phyloP scores from a whole-genome alignment of 1,139 yeast genomes.

The Starmera stellimalicola region DNA sequence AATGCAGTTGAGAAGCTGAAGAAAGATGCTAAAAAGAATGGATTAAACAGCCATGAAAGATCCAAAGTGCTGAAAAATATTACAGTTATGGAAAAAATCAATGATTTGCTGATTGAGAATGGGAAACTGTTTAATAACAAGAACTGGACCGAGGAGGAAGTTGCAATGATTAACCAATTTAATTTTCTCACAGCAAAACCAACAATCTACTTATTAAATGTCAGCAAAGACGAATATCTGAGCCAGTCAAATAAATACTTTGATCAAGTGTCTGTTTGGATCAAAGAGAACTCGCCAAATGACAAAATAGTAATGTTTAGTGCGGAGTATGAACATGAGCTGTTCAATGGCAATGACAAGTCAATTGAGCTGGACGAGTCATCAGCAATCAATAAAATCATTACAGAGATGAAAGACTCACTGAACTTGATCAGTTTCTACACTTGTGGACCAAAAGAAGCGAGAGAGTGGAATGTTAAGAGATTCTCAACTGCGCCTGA shows the following conservation, averaged over 20 bases:
- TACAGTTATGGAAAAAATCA: constrained; percentile 35
- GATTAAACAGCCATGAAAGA: constrained; percentile 24
- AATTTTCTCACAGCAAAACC: constrained; percentile 68
- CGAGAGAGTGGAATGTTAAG: constrained; percentile 87
- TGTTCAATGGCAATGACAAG: constrained; percentile 20
- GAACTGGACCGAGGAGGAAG: constrained; percentile 48
- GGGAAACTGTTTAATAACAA: constrained; percentile 32
- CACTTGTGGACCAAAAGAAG: constrained; percentile 87
- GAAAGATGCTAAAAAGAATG: constrained; percentile 33
- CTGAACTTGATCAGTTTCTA: constrained; percentile 74
- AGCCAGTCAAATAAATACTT: constrained; percentile 36
- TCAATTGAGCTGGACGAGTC: constrained; percentile 6
- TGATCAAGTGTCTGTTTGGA: constrained; percentile 40
- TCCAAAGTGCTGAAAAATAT: constrained; percentile 32
- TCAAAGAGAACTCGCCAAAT: constrained; percentile 39
- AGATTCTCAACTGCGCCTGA: constrained; percentile 75
- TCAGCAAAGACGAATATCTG: constrained; percentile 45
- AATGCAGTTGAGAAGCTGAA: constrained; percentile 37
- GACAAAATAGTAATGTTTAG: constrained; percentile 50
- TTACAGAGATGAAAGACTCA: constrained; percentile 55
- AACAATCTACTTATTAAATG: constrained; percentile 51
- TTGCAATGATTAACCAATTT: constrained; percentile 45
- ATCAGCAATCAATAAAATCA: constrained; percentile 25
- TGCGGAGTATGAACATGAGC: constrained; percentile 46
- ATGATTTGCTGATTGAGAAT: constrained; percentile 49